These are phyloP conservation scores for Agrostemma githago DNA, from an alignment of 148 eudicot genomes.

Conservation along the genomic window DNA sequence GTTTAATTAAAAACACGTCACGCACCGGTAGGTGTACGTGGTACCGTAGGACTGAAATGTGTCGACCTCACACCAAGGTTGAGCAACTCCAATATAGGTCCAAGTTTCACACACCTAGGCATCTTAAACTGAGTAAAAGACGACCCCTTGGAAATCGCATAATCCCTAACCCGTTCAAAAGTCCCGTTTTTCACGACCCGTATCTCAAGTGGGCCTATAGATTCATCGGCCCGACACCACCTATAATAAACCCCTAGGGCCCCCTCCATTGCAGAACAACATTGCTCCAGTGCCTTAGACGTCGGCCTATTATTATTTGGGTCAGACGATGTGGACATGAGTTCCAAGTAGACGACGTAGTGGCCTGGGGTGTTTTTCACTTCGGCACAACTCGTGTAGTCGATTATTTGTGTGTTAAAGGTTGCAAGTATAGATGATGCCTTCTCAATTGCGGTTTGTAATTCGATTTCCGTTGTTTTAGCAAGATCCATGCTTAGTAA, in stretches of 20 bases:
- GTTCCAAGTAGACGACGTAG: slow-evolving; percentile 44
- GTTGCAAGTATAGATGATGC: slow-evolving; percentile 22
- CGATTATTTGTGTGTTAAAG: slow-evolving; percentile 23
- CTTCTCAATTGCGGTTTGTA: slow-evolving; percentile 32
- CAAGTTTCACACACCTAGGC: slow-evolving; percentile 39
- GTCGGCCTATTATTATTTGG: neutral
- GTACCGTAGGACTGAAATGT: slow-evolving; percentile 35
- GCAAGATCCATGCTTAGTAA: slow-evolving; percentile 45
- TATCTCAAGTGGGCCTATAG: slow-evolving; percentile 46
- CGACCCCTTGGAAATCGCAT: slow-evolving; percentile 42
- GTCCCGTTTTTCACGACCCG: slow-evolving; percentile 38
- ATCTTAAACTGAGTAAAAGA: slow-evolving; percentile 43
- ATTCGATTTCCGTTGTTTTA: slow-evolving; percentile 42
- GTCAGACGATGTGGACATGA: slow-evolving; percentile 18
- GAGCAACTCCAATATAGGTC: slow-evolving; percentile 35
- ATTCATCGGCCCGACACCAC: slow-evolving; percentile 33
- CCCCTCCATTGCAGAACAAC: slow-evolving; percentile 43
- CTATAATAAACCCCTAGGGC: slow-evolving; percentile 34
- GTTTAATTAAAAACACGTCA: no score
- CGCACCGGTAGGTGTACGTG: neutral
- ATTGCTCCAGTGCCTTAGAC: slow-evolving; percentile 16
- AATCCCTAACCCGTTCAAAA: slow-evolving; percentile 46
- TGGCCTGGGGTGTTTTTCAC: slow-evolving; percentile 38
- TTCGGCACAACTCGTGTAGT: slow-evolving; percentile 46
- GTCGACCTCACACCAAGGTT: slow-evolving; percentile 33